phyloP scores from a whole-genome alignment of 1,284 basidiomycete species.

The Cutaneotrichosporon daszewskae region DNA sequence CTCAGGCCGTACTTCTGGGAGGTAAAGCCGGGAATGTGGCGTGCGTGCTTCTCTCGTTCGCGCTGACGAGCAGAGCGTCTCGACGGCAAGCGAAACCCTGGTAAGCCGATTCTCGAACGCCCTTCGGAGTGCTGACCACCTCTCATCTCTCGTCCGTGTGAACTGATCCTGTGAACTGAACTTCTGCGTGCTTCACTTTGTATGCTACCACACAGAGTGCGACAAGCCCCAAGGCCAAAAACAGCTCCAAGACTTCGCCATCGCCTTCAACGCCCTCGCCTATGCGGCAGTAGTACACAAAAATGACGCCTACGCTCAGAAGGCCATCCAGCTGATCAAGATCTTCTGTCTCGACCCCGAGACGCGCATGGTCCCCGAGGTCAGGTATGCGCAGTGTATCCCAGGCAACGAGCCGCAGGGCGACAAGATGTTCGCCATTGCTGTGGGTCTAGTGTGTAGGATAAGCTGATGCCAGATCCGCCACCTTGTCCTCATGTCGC shows the following conservation, averaged over 20 bases:
- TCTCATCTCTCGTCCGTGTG: too few species aligned
- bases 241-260: constrained; percentile 23
- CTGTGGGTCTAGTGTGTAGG: constrained; percentile 18
- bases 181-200: too few species aligned
- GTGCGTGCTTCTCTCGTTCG: constrained; percentile 10
- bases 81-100: constrained; percentile 34
- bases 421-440: constrained; percentile 29
- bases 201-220: too few species aligned
- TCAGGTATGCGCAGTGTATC: constrained; percentile 29
- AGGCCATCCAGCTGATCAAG: constrained; percentile 19
- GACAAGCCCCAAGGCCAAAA: constrained; percentile 28
- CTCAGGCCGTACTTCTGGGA: constrained; percentile 36
- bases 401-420: constrained; percentile 20
- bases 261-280: constrained; percentile 20
- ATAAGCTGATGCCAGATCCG: constrained; percentile 22
- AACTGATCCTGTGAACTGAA: too few species aligned
- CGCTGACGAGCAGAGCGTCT: constrained; percentile 20
- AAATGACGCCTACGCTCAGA: background rate
- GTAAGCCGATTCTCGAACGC: too few species aligned
- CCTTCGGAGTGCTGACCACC: too few species aligned
- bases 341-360: constrained; percentile 33
- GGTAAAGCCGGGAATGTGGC: constrained; percentile 19
- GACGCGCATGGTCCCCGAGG: constrained; percentile 32
- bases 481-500: constrained; percentile 28
- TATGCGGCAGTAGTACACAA: constrained; percentile 3